Percentiles rank a stretch among this genome's conserved stretches.
These are phyloP conservation scores for Scedosporium aurantiacum DNA, from an alignment of 2,329 filamentous ascomycete species.

Conservation along the genomic window DNA sequence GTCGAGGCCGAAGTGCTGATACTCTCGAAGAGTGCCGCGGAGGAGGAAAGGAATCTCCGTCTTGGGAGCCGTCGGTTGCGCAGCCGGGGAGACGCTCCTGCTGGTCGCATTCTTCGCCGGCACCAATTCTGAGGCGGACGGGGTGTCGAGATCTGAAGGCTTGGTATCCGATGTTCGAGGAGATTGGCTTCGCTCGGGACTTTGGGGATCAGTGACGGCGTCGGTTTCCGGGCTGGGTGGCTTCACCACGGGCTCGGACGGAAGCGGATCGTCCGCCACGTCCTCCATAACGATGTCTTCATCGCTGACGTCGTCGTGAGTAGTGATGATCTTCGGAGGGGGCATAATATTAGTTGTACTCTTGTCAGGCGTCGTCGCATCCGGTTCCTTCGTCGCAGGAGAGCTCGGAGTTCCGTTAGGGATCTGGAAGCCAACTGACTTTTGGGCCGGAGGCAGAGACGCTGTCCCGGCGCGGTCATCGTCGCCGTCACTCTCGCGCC, in stretches of 20 bases:
- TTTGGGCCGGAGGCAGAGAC: neutral
- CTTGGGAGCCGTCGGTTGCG: constrained; percentile 31
- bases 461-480: neutral
- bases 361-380: neutral
- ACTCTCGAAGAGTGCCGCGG: constrained; percentile 82
- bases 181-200: constrained; percentile 34
- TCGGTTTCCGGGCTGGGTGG: constrained; percentile 31
- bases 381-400: neutral
- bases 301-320: constrained; percentile 14
- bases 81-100: constrained; percentile 20
- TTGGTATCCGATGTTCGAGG: constrained; percentile 40
- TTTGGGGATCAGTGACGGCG: constrained; percentile 28
- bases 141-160: constrained; percentile 35
- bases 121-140: constrained; percentile 24
- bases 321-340: neutral
- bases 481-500: neutral
- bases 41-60: constrained; percentile 73
- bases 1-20: constrained; percentile 93
- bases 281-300: constrained; percentile 25
- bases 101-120: constrained; percentile 16
- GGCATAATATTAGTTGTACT: neutral
- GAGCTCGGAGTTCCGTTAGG: neutral
- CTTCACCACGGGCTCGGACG: constrained; percentile 11
- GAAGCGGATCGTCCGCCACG: constrained; percentile 21
- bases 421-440: neutral